Percentiles rank a stretch among this genome's conserved stretches.
Conservation (phyloP, 352 stramenopile genomes). For the Globisporangium middletonii region DNA sequence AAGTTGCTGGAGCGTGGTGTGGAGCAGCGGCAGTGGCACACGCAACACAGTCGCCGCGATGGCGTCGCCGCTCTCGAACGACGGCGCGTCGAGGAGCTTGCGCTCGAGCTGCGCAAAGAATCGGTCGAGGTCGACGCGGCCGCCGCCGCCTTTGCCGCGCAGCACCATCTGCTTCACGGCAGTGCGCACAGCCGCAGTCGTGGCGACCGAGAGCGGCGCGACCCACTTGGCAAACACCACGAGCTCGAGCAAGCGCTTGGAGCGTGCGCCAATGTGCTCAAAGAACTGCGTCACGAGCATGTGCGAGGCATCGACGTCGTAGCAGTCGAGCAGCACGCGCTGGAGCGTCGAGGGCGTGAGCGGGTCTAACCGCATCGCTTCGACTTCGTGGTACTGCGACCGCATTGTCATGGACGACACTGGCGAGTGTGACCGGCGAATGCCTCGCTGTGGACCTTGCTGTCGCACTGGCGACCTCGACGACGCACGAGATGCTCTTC, state of each 20-base stretch:
- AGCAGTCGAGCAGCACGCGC: conserved; percentile 19
- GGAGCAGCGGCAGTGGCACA: conserved; percentile 23
- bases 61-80: conserved; percentile 1
- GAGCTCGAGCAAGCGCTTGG: conserved; percentile 33
- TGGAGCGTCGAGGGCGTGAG: conserved; percentile 33
- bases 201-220: conserved; percentile 24
- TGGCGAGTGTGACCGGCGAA: background rate
- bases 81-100: conserved; percentile 22
- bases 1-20: conserved; percentile 40
- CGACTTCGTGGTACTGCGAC: no score
- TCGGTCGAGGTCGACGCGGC: conserved; percentile 38
- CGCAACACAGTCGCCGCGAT: conserved; percentile 1
- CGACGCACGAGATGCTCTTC: background rate
- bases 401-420: no score
- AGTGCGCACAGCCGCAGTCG: conserved; percentile 26
- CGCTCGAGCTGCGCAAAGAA: conserved; percentile 36
- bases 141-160: conserved; percentile 38
- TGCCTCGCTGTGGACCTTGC: background rate
- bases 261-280: conserved; percentile 31
- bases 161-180: conserved; percentile 35
- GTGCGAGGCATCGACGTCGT: conserved; percentile 30
- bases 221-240: conserved; percentile 35
- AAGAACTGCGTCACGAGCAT: conserved; percentile 53
- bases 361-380: conserved; percentile 1
- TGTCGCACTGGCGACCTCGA: conserved; percentile 5